Conservation (phyloP, 345 rosid species). For the Litchi chinensis region DNA sequence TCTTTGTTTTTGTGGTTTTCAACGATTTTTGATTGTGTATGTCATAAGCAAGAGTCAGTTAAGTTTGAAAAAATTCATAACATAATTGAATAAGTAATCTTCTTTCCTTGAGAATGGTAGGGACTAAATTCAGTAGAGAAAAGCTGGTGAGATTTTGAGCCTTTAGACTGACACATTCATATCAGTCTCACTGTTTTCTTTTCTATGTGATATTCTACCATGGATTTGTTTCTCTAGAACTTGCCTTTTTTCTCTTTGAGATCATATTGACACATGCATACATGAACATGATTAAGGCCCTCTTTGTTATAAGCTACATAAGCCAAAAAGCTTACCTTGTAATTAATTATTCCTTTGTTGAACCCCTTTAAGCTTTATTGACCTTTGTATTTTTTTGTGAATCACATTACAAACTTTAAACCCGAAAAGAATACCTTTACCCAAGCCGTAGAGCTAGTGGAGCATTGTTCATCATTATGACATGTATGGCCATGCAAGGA, state of each 20-base stretch:
- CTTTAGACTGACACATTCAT: conserved; percentile 1
- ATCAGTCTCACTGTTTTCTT: conserved; percentile 18
- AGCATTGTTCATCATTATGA: conserved; percentile 14
- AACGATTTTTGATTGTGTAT: too few species aligned
- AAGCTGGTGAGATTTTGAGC: too few species aligned
- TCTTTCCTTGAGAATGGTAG: conserved; percentile 8
- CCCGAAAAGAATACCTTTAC: not conserved
- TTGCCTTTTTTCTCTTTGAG: too few species aligned
- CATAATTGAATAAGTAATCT: conserved; percentile 9
- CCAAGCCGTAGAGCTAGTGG: conserved; percentile 11
- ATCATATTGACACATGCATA: not conserved
- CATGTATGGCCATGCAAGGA: conserved; percentile 11
- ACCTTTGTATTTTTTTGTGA: too few species aligned
- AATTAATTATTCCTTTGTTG: not conserved
- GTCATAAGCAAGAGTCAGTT: not conserved
- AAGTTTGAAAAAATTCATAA: conserved; percentile 5
- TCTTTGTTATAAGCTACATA: conserved; percentile 8
- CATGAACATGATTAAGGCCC: conserved; percentile 7
- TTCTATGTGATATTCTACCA: not conserved
- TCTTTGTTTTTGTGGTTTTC: not conserved
- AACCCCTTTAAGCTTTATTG: not conserved
- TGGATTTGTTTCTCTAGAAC: too few species aligned
- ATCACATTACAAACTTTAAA: too few species aligned
- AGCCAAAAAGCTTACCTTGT: not conserved
- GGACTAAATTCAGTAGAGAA: too few species aligned